Conservation (phyloP, 2,329 filamentous ascomycete species). For the Xylaria sp. region DNA sequence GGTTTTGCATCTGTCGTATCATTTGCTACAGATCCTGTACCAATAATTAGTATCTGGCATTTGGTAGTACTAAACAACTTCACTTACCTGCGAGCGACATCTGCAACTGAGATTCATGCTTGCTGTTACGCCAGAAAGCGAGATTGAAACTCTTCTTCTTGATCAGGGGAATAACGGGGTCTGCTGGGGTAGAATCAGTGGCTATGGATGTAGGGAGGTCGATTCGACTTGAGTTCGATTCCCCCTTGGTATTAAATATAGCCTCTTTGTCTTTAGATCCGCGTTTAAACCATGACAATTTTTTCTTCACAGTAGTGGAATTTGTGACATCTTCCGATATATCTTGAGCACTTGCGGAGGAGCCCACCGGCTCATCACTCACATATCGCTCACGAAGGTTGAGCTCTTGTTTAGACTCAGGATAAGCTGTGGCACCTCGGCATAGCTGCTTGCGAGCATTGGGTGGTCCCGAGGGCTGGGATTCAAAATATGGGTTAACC, state of each 20-base stretch:
- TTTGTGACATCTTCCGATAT: conserved; percentile 40
- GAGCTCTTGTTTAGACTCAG: conserved; percentile 33
- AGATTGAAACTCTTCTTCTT: conserved; percentile 65
- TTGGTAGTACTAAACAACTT: not conserved
- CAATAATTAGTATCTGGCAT: conserved; percentile 35
- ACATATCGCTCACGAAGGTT: conserved; percentile 47
- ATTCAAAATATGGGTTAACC: conserved; percentile 46
- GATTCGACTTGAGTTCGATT: conserved; percentile 34
- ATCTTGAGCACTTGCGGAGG: conserved; percentile 37
- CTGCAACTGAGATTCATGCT: conserved; percentile 55
- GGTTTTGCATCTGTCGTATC: conserved; percentile 47
- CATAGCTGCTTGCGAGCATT: conserved; percentile 56
- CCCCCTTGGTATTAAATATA: conserved; percentile 32
- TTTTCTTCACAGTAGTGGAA: conserved; percentile 56
- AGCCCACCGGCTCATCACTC: conserved; percentile 38
- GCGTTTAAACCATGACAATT: conserved; percentile 64
- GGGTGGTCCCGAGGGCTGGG: conserved; percentile 54
- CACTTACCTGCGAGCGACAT: conserved; percentile 58
- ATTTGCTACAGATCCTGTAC: conserved; percentile 50
- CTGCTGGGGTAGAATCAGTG: conserved; percentile 43
- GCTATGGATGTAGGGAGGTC: conserved; percentile 40
- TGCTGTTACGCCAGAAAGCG: conserved; percentile 65
- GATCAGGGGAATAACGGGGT: conserved; percentile 32
- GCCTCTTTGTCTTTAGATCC: conserved; percentile 54
- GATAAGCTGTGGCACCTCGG: conserved; percentile 33